Percentiles rank a stretch among this genome's conserved stretches.
phyloP scores from a whole-genome alignment of 2,329 filamentous ascomycete genomes.

The Cryphonectria carpinicola region DNA sequence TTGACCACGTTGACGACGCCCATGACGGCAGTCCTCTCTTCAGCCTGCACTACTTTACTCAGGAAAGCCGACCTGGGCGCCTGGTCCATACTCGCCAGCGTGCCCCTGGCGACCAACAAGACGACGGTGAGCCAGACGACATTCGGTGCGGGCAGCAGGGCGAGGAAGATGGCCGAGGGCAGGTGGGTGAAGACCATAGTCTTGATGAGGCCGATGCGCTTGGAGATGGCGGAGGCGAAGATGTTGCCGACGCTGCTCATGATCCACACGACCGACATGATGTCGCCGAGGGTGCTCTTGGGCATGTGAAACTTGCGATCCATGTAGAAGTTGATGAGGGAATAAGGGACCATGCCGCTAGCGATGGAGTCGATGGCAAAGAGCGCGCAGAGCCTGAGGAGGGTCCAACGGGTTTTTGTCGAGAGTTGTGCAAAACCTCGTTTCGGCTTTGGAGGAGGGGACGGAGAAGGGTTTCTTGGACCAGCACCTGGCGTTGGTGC shows the following conservation, averaged over 20 bases:
- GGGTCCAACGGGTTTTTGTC: conserved; percentile 20
- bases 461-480: no score
- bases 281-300: conserved; percentile 54
- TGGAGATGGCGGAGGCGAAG: conserved; percentile 57
- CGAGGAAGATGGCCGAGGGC: conserved; percentile 67
- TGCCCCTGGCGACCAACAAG: conserved; percentile 65
- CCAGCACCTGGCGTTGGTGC: neutral
- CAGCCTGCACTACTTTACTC: conserved; percentile 64
- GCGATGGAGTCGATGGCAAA: conserved; percentile 72
- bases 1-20: conserved; percentile 72
- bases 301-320: conserved; percentile 41
- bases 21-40: conserved; percentile 73
- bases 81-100: conserved; percentile 70
- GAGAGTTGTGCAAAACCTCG: conserved; percentile 19
- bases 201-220: conserved; percentile 65
- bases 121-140: conserved; percentile 56
- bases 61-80: conserved; percentile 73
- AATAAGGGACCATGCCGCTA: conserved; percentile 66
- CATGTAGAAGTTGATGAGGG: conserved; percentile 28
- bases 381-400: conserved; percentile 67
- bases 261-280: conserved; percentile 59
- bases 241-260: conserved; percentile 57
- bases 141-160: conserved; percentile 62
- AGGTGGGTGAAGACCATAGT: conserved; percentile 79
- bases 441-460: conserved; percentile 14